Conservation (phyloP, 148 eudicot genomes). For the Oxyria digyna region DNA sequence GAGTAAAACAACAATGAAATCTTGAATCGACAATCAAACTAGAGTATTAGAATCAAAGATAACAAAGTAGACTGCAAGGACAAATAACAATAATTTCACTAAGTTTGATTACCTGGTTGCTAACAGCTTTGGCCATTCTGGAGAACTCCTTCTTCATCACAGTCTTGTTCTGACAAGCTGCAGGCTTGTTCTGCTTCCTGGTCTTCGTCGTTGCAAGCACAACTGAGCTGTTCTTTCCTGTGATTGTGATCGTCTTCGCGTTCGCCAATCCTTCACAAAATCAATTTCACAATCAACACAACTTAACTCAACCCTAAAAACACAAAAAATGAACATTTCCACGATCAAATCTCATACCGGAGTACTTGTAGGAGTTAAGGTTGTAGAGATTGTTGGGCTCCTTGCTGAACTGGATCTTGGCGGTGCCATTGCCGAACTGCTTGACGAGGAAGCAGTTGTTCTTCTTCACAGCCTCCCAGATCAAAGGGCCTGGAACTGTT, state of each 20-base stretch:
- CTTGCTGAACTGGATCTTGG: constrained; percentile 66
- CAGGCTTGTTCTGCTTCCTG: constrained; percentile 78
- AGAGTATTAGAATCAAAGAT: too few relatives aligned
- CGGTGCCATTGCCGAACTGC: constrained; percentile 76
- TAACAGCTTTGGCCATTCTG: constrained; percentile 81
- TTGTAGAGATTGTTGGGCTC: constrained; percentile 88
- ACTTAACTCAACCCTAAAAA: neutral
- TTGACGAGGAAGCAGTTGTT: constrained; percentile 78
- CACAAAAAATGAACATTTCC: neutral
- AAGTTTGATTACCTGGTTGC: constrained; percentile 50
- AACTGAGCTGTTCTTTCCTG: constrained; percentile 57
- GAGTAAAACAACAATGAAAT: too few relatives aligned
- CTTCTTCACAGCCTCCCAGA: constrained; percentile 96
- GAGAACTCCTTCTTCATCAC: constrained; percentile 80
- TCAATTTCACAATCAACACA: neutral
- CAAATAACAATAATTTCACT: too few relatives aligned
- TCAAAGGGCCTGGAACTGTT: constrained; percentile 69
- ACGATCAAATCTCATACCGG: constrained; percentile 28
- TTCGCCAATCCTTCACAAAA: constrained; percentile 58
- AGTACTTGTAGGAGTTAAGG: constrained; percentile 71
- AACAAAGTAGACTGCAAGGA: neutral
- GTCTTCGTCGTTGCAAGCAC: constrained; percentile 79
- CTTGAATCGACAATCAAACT: too few relatives aligned
- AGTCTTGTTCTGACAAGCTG: constrained; percentile 56
- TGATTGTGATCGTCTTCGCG: constrained; percentile 75